Evolutionary conservation across 768 basidiomycete species (phyloP), one percentile per base, ranked within the genome.

Genomic region (Suillus subaureus): DNA sequence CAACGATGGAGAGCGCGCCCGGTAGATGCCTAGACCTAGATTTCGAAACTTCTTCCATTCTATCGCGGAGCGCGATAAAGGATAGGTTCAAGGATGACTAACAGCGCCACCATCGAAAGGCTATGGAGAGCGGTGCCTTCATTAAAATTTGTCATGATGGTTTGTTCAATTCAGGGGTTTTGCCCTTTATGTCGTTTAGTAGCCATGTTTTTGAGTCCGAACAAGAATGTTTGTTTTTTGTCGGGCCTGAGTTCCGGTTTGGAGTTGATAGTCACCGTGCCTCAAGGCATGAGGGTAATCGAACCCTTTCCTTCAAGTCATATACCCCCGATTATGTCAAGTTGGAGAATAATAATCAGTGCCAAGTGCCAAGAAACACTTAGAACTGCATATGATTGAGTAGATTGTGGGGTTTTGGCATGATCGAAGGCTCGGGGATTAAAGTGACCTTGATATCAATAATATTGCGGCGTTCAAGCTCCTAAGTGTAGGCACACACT

Each of bases 331-430:
- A 33, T 33, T 33, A 33, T 33, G 33, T 33, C 33, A 33, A 33
- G 33, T 33, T 31, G 31, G 33, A 23, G 45, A 23, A 18, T 8
- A 31, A 18, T 28, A 16, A 9, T 9, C 9, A 35, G 8, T 54
- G 52, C 52, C 52, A 54, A 54, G 52, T 31, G 52, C 52, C 52
- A 54, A 54, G 52, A 54, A 31, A 18, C 18, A 31, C 52, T 54
- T 54, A 2, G 2, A 7, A 31, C 28, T 16, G 18, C 4, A 18
- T 7, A 52, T 54, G 52, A 54, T 28, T 28, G 49, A 51, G 28
- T 49, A 15, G 21, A 13, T 47, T 12, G n/a, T 11, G 6, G 26
- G 28, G 51, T 16, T 52, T 1, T 3, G 49, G 21, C 4, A 12
- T 31, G 18, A 31, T 54, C 28, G 28, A 28, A 15, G 8, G 6